Percentiles rank a stretch among this genome's conserved stretches.
These are phyloP conservation scores for Colletotrichum musae DNA, from an alignment of 2,329 filamentous ascomycete species.

Conservation along the genomic window DNA sequence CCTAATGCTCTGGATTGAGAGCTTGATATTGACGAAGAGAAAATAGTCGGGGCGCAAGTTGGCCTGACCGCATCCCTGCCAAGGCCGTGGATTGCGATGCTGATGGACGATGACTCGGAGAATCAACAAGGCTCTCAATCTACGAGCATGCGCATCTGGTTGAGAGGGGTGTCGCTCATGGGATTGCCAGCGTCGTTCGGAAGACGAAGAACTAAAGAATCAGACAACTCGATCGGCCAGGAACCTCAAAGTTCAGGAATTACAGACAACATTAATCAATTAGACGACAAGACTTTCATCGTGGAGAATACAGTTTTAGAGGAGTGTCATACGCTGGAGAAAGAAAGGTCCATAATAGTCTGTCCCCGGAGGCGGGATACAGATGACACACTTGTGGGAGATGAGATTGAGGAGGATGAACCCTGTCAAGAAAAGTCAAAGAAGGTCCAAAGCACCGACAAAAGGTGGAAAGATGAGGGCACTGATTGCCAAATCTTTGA, in stretches of 20 bases:
- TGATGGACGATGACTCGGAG: background rate
- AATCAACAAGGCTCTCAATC: too few relatives aligned
- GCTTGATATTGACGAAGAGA: background rate
- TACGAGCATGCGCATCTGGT: background rate
- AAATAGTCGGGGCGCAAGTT: background rate
- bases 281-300: background rate
- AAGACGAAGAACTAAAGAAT: background rate
- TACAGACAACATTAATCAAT: background rate
- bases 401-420: background rate
- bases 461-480: background rate
- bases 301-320: background rate
- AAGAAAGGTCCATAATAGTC: background rate
- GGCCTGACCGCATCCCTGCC: background rate
- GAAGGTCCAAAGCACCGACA: background rate
- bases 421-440: background rate
- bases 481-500: background rate
- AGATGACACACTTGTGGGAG: background rate
- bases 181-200: background rate
- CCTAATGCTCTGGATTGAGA: background rate
- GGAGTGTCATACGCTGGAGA: background rate
- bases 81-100: conserved; percentile 4
- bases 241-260: background rate
- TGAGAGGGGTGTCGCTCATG: background rate
- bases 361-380: background rate
- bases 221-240: background rate